Conservation (phyloP, 2,329 filamentous ascomycete species). For the Dendryphion nanum region DNA sequence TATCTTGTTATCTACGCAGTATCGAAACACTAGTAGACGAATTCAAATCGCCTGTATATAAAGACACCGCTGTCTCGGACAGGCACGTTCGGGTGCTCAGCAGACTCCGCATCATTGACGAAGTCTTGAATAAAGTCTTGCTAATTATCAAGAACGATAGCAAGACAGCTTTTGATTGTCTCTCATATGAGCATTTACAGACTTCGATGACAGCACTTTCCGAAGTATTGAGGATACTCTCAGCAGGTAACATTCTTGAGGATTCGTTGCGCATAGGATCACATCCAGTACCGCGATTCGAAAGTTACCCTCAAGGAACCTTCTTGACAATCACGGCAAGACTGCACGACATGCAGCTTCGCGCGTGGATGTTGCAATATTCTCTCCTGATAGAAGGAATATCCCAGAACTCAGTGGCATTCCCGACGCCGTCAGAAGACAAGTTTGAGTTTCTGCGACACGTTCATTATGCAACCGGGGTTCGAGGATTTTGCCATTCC, state of each 20-base stretch:
- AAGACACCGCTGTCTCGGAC: slow-evolving; percentile 57
- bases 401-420: slow-evolving; percentile 62
- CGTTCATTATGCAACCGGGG: slow-evolving; percentile 79
- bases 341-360: slow-evolving; percentile 82
- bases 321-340: slow-evolving; percentile 58
- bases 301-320: slow-evolving; percentile 46
- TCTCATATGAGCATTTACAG: slow-evolving; percentile 76
- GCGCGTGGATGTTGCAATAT: slow-evolving; percentile 86
- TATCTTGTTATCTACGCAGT: slow-evolving; percentile 81
- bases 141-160: slow-evolving; percentile 61
- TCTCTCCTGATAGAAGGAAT: slow-evolving; percentile 74
- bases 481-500: slow-evolving; percentile 80
- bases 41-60: slow-evolving; percentile 59
- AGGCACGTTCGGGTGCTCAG: slow-evolving; percentile 71
- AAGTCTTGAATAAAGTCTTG: slow-evolving; percentile 70
- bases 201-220: slow-evolving; percentile 70
- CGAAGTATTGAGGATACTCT: slow-evolving; percentile 70
- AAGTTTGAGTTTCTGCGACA: slow-evolving; percentile 76
- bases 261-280: slow-evolving; percentile 82
- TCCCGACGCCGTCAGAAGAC: slow-evolving; percentile 67
- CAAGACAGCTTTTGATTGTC: slow-evolving; percentile 71
- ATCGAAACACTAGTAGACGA: slow-evolving; percentile 80
- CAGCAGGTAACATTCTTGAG: slow-evolving; percentile 77
- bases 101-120: slow-evolving; percentile 76
- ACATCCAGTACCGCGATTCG: slow-evolving; percentile 59